Evolutionary conservation across 2,329 filamentous ascomycete species (phyloP).

Genomic region (Arthrobotrys megalospora): DNA sequence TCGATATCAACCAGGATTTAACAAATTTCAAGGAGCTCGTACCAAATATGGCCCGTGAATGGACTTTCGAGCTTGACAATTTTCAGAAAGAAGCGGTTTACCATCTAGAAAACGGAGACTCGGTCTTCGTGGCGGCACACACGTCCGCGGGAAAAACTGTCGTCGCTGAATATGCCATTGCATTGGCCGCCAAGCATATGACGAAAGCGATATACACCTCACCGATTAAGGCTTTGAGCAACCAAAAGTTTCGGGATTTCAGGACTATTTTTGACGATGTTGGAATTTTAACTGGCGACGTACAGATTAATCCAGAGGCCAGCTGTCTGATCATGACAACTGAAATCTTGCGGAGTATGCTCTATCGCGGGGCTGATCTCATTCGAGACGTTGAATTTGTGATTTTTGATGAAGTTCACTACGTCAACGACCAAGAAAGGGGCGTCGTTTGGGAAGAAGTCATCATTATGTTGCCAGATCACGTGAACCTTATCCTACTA

Average conservation of each 20-base stretch:
- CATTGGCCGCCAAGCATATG: constrained; percentile 97
- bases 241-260: constrained; percentile 98
- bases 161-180: constrained; percentile 97
- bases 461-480: constrained; percentile 98
- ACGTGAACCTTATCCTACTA: constrained; percentile 93
- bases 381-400: constrained; percentile 98
- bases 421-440: constrained; percentile 91
- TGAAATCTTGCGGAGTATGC: constrained; percentile 97
- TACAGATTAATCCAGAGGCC: constrained; percentile 96
- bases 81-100: constrained; percentile 99
- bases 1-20: constrained; percentile 92
- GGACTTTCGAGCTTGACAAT: constrained; percentile 96
- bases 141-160: constrained; percentile 98
- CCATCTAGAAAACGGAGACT: constrained; percentile 95
- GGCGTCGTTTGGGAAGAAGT: constrained; percentile 99
- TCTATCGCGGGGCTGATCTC: constrained; percentile 94
- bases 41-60: constrained; percentile 94
- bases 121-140: constrained; percentile 96
- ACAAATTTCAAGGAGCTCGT: constrained; percentile 94
- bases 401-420: constrained; percentile 99
- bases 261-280: constrained; percentile 92
- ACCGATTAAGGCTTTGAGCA: constrained; percentile 97
- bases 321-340: constrained; percentile 99
- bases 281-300: constrained; percentile 95
- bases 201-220: constrained; percentile 99